Base-by-base conservation (phyloP, 2,329 filamentous ascomycete species). In the Ophiostoma perfectum region DNA sequence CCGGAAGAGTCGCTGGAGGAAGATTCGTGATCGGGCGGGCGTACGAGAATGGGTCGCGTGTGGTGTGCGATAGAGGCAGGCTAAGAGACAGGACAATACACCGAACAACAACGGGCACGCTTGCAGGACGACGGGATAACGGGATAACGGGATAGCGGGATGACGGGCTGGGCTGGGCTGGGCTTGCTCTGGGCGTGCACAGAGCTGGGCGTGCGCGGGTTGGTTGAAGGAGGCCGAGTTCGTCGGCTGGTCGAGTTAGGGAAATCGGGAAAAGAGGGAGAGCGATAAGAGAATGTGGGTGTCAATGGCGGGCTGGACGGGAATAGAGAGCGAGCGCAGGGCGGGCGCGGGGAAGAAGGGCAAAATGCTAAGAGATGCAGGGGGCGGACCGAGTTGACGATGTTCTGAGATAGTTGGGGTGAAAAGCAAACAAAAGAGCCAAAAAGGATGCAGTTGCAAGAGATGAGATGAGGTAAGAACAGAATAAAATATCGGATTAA, bases 261-360 rank as follows among this genome's bases (percentile, higher is more conserved):
- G 5, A 55, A 27, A 66, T 38, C 27, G 45, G 65, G 36, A 39
- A 55, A 58, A 55, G 7, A 36, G n/a, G 49, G 52, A 60, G 16
- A 18, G 64, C 64, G 64, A 55, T 55, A 42, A 66, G 64, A 44
- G 18, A n/a, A 27, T 27, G 27, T 55, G 27, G 49, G 18, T 27
- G 49, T 60, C n/a, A 14, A n/a, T 49, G 45, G 45, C 45, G 45
- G 45, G 45, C 45, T 49, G 14, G 27, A 5, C 27, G 55, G 27
- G 55, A 60, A 60, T 60, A 60, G 27, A 41, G 38, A 42, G 9
- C 6, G 49, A n/a, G 49, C 49, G 49, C 49, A 52, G 49, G 49
- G 49, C 49, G 49, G 27, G 55, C 55, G 55, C 27, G 27, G 55
- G 55, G 55, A 38, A 39, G 27, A 11, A 60, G 27, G 55, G 36